Evolutionary conservation across 2,329 filamentous ascomycete genomes (phyloP), one percentile per base, ranked within the genome.

Genomic region (Trichoderma pleuroti): DNA sequence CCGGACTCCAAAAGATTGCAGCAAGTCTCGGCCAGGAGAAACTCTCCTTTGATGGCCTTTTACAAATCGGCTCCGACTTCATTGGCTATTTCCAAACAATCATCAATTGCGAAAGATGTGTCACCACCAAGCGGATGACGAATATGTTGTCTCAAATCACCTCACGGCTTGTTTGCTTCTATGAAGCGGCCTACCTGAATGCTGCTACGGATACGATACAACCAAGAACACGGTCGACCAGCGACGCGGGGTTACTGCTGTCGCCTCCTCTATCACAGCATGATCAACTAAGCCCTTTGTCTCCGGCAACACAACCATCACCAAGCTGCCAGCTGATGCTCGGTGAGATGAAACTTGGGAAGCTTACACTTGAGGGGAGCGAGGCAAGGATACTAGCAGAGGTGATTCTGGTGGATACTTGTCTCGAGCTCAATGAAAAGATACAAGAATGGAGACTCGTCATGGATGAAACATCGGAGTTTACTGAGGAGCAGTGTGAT

Each of bases 261-360:
- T 39, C 46, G 14, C 24, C 54, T 59, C 64, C 64, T 18, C 30
- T 42, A 32, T 67, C 63, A 57, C 66, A 68, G 4, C 56, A 68
- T 36, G 52, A 34, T 8, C 66, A 49, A 26, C 28, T 24, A 34
- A 61, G 66, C 14, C 54, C 66, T 12, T 26, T 34, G 34, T 46
- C 39, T 14, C 32, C 34, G n/a, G 34, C 34, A 18, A 18, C 66
- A 28, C 54, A 36, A 34, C 54, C 24, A 14, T 39, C 62, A 21
- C 49, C 62, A 34, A 42, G 21, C 24, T 68, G 57, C 36, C 62
- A 52, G 36, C 42, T 54, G 3, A 39, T 68, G 36, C 60, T 67
- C 28, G 36, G 69, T 16, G 62, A 65, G 26, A 71, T 71, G 69
- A 67, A 60, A 28, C 69, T 71, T 11, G 69, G 69, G 30, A 71